A percentile compares a stretch with the other conserved stretches of the same genome.
Conservation (phyloP, 2,329 filamentous ascomycete genomes). For the Paracorniculantispora psalliotae region DNA sequence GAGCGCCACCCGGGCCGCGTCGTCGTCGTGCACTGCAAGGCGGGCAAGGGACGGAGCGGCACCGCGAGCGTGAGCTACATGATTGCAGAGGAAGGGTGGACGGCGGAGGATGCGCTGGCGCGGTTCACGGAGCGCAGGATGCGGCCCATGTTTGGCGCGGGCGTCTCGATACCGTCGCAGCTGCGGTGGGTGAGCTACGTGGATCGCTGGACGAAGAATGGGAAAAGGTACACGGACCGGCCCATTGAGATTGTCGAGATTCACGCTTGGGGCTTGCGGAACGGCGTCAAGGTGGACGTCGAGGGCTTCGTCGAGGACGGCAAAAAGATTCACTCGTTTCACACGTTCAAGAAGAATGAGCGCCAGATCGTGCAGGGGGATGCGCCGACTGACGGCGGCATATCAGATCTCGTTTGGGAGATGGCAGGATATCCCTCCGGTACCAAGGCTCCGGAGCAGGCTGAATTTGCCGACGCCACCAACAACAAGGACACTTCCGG, state of each 20-base stretch:
- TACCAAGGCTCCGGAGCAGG: constrained; percentile 33
- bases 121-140: constrained; percentile 77
- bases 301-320: constrained; percentile 87
- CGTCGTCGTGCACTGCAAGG: constrained; percentile 93
- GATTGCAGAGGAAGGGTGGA: constrained; percentile 74
- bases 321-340: constrained; percentile 76
- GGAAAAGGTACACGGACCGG: constrained; percentile 76
- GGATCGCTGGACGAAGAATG: constrained; percentile 71
- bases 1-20: constrained; percentile 46
- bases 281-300: constrained; percentile 82
- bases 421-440: constrained; percentile 39
- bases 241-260: constrained; percentile 82
- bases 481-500: constrained; percentile 19
- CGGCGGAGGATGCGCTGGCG: constrained; percentile 46
- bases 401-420: constrained; percentile 50
- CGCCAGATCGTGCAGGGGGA: constrained; percentile 60
- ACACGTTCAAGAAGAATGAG: constrained; percentile 73
- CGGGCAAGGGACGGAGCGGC: constrained; percentile 89
- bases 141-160: constrained; percentile 80
- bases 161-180: constrained; percentile 91
- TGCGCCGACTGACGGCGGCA: constrained; percentile 43
- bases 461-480: constrained; percentile 26
- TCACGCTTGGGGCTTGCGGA: constrained; percentile 81
- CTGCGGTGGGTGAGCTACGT: constrained; percentile 84
- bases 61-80: constrained; percentile 85